Conservation (phyloP, 495 filamentous ascomycete species). For the Penicillium turbatum region DNA sequence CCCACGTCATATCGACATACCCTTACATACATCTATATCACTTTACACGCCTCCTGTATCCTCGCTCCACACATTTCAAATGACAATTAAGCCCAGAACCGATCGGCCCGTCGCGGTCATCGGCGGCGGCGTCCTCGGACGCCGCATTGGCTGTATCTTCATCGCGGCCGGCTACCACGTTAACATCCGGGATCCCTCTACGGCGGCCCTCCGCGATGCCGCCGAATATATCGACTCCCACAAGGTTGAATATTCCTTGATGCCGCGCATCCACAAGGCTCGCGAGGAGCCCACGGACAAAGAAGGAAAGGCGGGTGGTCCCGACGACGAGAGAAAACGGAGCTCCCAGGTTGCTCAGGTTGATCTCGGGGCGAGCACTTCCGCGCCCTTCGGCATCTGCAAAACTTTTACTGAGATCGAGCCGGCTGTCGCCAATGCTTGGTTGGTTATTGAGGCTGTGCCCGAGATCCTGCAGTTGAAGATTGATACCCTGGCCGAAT, state of each 20-base stretch:
- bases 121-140: conserved; percentile 47
- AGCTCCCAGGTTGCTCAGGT: conserved; percentile 11
- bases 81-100: conserved; percentile 5
- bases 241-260: conserved; percentile 28
- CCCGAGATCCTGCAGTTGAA: conserved; percentile 51
- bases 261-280: conserved; percentile 22
- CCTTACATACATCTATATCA: neutral
- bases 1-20: conserved; percentile 2
- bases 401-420: conserved; percentile 23
- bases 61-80: neutral
- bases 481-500: conserved; percentile 37
- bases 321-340: neutral
- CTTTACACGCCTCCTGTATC: neutral
- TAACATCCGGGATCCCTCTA: conserved; percentile 34
- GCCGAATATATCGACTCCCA: conserved; percentile 34
- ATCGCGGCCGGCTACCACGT: conserved; percentile 44
- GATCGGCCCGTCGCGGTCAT: conserved; percentile 39
- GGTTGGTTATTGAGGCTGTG: conserved; percentile 50
- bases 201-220: conserved; percentile 23
- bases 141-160: conserved; percentile 40
- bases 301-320: neutral
- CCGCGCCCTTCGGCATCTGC: conserved; percentile 15
- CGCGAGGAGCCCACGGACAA: conserved; percentile 23
- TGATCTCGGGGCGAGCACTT: conserved; percentile 7
- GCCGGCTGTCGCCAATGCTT: conserved; percentile 24